These are phyloP conservation scores for Tricholomella constricta DNA, from an alignment of 768 basidiomycete species.

Conservation along the genomic window DNA sequence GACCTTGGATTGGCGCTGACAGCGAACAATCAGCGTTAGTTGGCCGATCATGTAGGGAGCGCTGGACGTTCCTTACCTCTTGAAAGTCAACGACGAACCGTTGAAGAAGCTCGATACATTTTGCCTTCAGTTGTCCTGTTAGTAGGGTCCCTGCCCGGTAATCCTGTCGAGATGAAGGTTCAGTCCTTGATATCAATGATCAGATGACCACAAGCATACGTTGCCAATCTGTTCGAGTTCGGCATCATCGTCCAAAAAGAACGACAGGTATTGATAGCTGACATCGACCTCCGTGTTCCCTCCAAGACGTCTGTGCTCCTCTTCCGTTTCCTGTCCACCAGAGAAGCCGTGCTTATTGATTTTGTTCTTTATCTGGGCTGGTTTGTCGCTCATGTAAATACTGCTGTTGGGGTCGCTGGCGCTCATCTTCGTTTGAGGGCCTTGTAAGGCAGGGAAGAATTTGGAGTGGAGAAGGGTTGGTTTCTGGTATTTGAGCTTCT, in stretches of 20 bases:
- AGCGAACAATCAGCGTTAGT: conserved; percentile 9
- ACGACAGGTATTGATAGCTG: conserved; percentile 90
- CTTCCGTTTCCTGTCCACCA: conserved; percentile 93
- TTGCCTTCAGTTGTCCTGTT: conserved; percentile 89
- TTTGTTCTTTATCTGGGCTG: conserved; percentile 95
- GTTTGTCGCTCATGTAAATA: conserved; percentile 95
- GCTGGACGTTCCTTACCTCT: conserved; percentile 42
- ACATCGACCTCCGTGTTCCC: conserved; percentile 97
- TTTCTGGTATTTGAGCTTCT: conserved; percentile 94
- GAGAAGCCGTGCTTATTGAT: conserved; percentile 96
- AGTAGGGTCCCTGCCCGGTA: conserved; percentile 87
- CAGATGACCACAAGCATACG: conserved; percentile 43
- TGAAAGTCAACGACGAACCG: conserved; percentile 86
- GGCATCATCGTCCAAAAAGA: conserved; percentile 96
- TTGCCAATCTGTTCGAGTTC: conserved; percentile 75
- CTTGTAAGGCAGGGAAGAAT: conserved; percentile 98
- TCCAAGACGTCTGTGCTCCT: conserved; percentile 86
- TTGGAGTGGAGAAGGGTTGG: conserved; percentile 91
- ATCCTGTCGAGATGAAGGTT: conserved; percentile 53
- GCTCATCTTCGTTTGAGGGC: conserved; percentile 99
- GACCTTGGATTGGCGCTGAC: conserved; percentile 75
- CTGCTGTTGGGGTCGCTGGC: conserved; percentile 91
- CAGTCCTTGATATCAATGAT: background rate
- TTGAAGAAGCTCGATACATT: conserved; percentile 82
- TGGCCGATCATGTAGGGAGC: background rate